phyloP scores from a whole-genome alignment of 1,139 yeast species.

The Suhomyces guaymorum region DNA sequence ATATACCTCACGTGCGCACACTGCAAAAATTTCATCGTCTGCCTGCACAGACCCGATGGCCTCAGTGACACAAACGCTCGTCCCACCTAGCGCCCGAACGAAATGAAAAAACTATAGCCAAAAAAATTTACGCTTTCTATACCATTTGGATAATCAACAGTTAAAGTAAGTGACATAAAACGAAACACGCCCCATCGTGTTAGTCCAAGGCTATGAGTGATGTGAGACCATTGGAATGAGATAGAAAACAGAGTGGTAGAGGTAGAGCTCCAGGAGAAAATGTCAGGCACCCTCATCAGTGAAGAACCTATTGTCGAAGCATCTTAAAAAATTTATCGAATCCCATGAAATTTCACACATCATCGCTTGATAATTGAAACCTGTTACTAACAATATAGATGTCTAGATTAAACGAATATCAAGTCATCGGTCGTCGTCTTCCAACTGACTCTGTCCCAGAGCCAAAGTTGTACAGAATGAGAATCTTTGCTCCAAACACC shows the following conservation, averaged over 20 bases:
- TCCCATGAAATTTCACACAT: not conserved
- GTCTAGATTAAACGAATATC: slow-evolving; percentile 98
- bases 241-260: too few relatives aligned
- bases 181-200: not conserved
- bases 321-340: too few relatives aligned
- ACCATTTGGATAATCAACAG: slow-evolving; percentile 20
- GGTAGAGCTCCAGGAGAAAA: too few relatives aligned
- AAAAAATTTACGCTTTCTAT: slow-evolving; percentile 14
- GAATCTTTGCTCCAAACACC: slow-evolving; percentile 98
- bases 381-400: slow-evolving; percentile 32
- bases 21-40: slow-evolving; percentile 1
- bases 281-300: too few relatives aligned
- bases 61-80: slow-evolving; percentile 13
- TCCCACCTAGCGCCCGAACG: slow-evolving; percentile 10
- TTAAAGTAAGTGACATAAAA: slow-evolving; percentile 16
- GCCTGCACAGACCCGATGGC: slow-evolving; percentile 16
- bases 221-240: too few relatives aligned
- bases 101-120: slow-evolving; percentile 15
- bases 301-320: too few relatives aligned
- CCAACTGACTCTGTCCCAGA: slow-evolving; percentile 99
- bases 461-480: slow-evolving; percentile 99
- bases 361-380: not conserved
- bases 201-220: not conserved
- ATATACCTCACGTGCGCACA: not conserved
- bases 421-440: slow-evolving; percentile 99